These are phyloP conservation scores for Leccinellum albellum DNA, from an alignment of 768 basidiomycete species.

Conservation along the genomic window DNA sequence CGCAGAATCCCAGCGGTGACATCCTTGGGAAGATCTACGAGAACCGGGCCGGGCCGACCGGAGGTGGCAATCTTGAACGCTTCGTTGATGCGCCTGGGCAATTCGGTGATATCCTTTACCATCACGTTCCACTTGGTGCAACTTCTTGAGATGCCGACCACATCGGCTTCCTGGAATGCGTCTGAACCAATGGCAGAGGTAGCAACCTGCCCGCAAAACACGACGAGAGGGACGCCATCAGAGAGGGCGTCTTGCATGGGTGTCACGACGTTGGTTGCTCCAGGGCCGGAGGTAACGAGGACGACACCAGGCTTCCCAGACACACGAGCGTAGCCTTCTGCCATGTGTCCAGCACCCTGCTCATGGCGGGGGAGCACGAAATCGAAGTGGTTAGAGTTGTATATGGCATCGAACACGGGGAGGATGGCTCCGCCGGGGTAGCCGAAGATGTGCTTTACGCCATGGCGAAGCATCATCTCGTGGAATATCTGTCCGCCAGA, in stretches of 20 bases:
- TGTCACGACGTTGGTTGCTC: conserved; percentile 96
- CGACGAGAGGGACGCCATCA: conserved; percentile 91
- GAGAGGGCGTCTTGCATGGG: conserved; percentile 97
- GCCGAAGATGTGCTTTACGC: conserved; percentile 94
- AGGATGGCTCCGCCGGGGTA: conserved; percentile 98
- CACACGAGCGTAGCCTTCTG: conserved; percentile 96
- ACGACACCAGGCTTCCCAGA: conserved; percentile 97
- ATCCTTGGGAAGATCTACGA: conserved; percentile 99
- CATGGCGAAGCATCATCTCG: conserved; percentile 98
- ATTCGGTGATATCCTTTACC: conserved; percentile 95
- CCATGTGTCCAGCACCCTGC: conserved; percentile 99
- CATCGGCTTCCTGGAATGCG: conserved; percentile 97
- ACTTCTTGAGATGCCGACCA: conserved; percentile 91
- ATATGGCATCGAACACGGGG: conserved; percentile 99
- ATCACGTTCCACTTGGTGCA: conserved; percentile 99
- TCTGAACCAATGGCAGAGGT: conserved; percentile 99
- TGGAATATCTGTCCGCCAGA: conserved; percentile 98
- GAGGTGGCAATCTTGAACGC: conserved; percentile 99
- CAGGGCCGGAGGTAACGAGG: conserved; percentile 96
- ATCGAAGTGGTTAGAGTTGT: conserved; percentile 91
- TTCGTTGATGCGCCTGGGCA: conserved; percentile 95
- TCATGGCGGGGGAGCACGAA: conserved; percentile 96
- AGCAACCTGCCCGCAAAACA: conserved; percentile 97
- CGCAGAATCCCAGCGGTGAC: conserved; percentile 90
- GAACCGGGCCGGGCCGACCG: conserved; percentile 94